Evolutionary conservation across 2,329 filamentous ascomycete genomes (phyloP).

Genomic region (Cladophialophora yegresii): DNA sequence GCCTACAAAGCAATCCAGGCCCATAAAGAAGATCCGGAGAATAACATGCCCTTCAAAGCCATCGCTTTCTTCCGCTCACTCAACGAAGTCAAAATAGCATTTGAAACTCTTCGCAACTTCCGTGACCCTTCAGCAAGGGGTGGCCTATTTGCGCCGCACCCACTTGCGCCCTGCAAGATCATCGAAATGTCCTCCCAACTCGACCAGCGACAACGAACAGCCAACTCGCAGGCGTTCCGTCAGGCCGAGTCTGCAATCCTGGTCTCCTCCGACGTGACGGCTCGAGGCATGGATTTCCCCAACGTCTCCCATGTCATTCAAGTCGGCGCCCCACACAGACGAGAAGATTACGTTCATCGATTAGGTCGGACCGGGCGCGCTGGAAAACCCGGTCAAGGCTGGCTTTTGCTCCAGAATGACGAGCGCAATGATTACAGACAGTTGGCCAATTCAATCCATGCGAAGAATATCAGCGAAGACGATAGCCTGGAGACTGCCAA

Average conservation of each 20-base stretch:
- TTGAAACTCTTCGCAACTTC: slow-evolving; percentile 59
- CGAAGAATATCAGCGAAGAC: slow-evolving; percentile 49
- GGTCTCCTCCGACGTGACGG: slow-evolving; percentile 53
- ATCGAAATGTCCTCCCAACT: slow-evolving; percentile 77
- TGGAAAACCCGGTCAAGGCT: slow-evolving; percentile 63
- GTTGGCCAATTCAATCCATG: slow-evolving; percentile 57
- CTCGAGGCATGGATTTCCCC: slow-evolving; percentile 56
- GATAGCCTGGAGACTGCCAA: slow-evolving; percentile 45
- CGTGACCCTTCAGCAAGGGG: slow-evolving; percentile 44
- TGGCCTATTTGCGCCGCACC: slow-evolving; percentile 64
- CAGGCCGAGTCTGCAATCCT: slow-evolving; percentile 51
- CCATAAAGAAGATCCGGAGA: slow-evolving; percentile 42
- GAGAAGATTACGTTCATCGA: slow-evolving; percentile 52
- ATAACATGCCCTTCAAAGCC: slow-evolving; percentile 78
- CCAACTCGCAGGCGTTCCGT: slow-evolving; percentile 72
- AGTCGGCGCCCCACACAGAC: slow-evolving; percentile 53
- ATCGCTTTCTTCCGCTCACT: slow-evolving; percentile 90
- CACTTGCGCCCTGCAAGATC: slow-evolving; percentile 63
- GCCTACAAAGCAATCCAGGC: slow-evolving; percentile 57
- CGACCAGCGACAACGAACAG: slow-evolving; percentile 68
- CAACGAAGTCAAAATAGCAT: slow-evolving; percentile 67
- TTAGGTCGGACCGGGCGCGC: slow-evolving; percentile 45
- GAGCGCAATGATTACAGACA: slow-evolving; percentile 46
- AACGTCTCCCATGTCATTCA: slow-evolving; percentile 54
- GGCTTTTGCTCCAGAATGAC: slow-evolving; percentile 61